Evolutionary conservation across 2,329 filamentous ascomycete genomes (phyloP), one percentile per base, ranked within the genome.

Genomic region (Pyrenophora teres): DNA sequence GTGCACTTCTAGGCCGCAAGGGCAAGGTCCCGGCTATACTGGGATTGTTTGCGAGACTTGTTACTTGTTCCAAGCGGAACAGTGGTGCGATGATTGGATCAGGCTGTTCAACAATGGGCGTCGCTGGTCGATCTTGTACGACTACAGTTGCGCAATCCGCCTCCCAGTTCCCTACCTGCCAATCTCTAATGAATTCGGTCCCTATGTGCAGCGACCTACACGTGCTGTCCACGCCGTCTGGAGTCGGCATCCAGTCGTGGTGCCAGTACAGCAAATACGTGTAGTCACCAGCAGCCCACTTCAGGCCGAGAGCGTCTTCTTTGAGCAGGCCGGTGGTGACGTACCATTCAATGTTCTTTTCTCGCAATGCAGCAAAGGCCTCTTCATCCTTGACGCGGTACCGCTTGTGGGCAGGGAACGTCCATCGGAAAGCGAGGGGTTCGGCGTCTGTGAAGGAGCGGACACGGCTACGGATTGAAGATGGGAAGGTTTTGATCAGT

Each of bases 251-350:
- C 2, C 36, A 25, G 9, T 47, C 45, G 18, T 33, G 37, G 13
- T 40, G 44, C 45, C 45, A 47, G 2, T 31, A 47, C 5, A 47
- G 6, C 13, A 47, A 25, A 23, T 47, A 41, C 3, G 19, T 31
- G 15, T 40, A 47, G 12, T 23, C 32, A 8, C 45, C 45, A 1
- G 46, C 46, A 8, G 36, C 42, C 46, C 46, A 50, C 3, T 32
- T n/a, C 8, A 50, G 13, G 3, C 46, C 46, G 1, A n/a, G 21
- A 18, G 15, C 15, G 6, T 43, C 35, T 21, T 50, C 40, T 2
- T 38, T 27, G 4, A 50, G 33, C 2, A 50, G 1, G 3, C 46
- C 46, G 1, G 46, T 50, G 2, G 46, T 50, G 10, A 40, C 46
- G 1, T 43, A 44, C 46, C 46, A 50, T 8, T 43, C 40, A 2